Base-by-base conservation (phyloP, 805 yeast genomes). In the Candida xyloterini region DNA sequence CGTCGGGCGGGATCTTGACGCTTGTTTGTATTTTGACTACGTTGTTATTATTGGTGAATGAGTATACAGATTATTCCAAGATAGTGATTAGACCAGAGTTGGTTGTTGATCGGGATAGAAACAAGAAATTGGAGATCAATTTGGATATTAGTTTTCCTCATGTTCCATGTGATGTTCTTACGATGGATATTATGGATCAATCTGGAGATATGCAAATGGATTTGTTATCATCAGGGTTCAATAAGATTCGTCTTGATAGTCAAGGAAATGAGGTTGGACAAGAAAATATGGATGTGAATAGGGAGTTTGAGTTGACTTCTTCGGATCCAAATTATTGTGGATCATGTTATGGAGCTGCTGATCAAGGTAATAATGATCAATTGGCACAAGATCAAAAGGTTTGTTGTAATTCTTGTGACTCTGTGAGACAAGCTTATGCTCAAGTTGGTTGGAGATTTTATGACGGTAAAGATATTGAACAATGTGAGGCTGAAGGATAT, bases 1-100 rank as follows among this genome's bases (percentile, higher is more conserved):
- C 91, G 5, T 73, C 91, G 7, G 99, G 99, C 38, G 99, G 96
- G 2, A 53, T 88, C 20, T 85, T 93, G 55, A 88, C 98, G 3
- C 54, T 93, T 29, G 65, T 77, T 3, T 84, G 96, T 55, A 54
- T 78, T 3, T 35, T 78, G 5, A 68, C 84, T 3, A 80, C 87
- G 13, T 40, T 82, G 15, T 51, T 83, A 37, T 69, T 93, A 45
- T 65, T 89, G 35, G 43, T 80, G 22, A 79, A 79, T 49, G 98
- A 93, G 62, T 86, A 91, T 77, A 50, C 57, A 24, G 87, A 84
- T 53, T 90, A 87, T 65, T 72, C 80, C 40, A 66, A 71, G 33
- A 71, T 90, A 9, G 77, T 77, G 37, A 76, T 78, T 13, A 70
- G 84, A 38, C 96, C 97, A 0, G 91, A 87, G 56, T 71, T 93